Conservation (phyloP, 2,329 filamentous ascomycete species). For the Trichoderma asperellum region DNA sequence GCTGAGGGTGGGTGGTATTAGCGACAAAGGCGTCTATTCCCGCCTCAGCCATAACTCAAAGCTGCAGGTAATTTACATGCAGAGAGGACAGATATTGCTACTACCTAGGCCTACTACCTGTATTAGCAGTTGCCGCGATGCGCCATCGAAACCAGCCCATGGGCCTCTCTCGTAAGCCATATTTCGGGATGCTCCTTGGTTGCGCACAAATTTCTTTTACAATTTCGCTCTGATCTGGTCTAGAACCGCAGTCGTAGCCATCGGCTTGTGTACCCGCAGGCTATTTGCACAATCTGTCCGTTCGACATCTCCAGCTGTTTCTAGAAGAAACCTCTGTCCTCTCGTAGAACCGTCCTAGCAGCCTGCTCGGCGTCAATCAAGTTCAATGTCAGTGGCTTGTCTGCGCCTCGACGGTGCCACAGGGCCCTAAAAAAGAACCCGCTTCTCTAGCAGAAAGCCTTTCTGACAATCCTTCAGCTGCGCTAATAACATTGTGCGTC, state of each 20-base stretch:
- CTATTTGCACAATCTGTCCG: neutral
- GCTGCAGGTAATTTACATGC: neutral
- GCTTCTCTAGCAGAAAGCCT: neutral
- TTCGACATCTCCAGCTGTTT: neutral
- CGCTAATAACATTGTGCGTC: neutral
- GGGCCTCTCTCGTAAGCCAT: neutral
- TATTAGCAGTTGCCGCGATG: neutral
- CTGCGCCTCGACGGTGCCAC: neutral
- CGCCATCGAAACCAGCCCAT: neutral
- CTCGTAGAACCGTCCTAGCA: neutral
- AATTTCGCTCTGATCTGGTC: neutral
- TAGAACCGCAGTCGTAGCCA: neutral
- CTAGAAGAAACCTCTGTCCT: neutral
- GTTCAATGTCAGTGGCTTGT: neutral
- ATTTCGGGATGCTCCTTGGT: neutral
- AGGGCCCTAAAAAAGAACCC: neutral
- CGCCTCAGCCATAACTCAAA: neutral
- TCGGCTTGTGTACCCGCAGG: neutral
- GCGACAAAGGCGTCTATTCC: slow-evolving; percentile 12
- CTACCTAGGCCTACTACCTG: neutral
- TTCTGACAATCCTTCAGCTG: slow-evolving; percentile 6
- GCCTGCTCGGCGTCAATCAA: neutral
- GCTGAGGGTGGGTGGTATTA: slow-evolving; percentile 11
- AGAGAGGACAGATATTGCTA: neutral
- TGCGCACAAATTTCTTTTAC: neutral